Evolutionary conservation across 2,329 filamentous ascomycete genomes (phyloP).

Genomic region (Diaporthe sp.): DNA sequence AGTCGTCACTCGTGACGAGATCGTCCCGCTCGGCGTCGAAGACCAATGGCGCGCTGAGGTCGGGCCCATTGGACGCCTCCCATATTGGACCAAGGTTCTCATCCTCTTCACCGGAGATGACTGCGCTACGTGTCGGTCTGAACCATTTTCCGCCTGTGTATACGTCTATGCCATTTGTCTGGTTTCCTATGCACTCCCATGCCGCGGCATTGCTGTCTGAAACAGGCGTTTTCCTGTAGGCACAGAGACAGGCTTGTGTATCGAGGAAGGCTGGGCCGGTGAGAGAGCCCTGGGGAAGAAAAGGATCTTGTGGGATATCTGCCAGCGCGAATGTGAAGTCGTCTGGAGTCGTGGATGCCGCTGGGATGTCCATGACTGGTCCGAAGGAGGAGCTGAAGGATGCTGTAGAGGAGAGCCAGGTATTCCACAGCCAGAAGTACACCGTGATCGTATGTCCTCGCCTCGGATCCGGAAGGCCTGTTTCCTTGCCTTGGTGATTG

Average conservation of each 20-base stretch:
- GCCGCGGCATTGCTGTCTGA: slow-evolving; percentile 38
- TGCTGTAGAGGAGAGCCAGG: background rate
- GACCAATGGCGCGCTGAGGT: slow-evolving; percentile 42
- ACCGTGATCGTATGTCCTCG: background rate
- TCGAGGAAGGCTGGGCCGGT: slow-evolving; percentile 53
- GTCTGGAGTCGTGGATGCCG: background rate
- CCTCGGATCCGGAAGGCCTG: background rate
- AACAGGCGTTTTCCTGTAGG: slow-evolving; percentile 42
- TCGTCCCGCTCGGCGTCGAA: slow-evolving; percentile 41
- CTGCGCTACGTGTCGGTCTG: slow-evolving; percentile 42
- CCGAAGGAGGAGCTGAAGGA: background rate
- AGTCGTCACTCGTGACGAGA: slow-evolving; percentile 41
- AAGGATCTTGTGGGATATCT: slow-evolving; percentile 47
- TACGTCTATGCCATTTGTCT: slow-evolving; percentile 51
- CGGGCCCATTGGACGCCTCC: slow-evolving; percentile 50
- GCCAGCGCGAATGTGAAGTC: background rate
- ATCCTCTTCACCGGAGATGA: slow-evolving; percentile 32
- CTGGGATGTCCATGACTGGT: background rate
- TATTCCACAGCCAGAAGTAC: background rate
- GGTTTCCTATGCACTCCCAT: slow-evolving; percentile 59
- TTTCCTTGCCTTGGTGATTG: background rate
- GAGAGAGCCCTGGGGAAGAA: slow-evolving; percentile 44
- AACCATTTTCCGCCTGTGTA: slow-evolving; percentile 55
- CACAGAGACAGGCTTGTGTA: slow-evolving; percentile 51
- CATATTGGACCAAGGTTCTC: slow-evolving; percentile 41